A percentile compares a stretch with the other conserved stretches of the same genome.
phyloP scores from a whole-genome alignment of 306 rosid species.

The Dalbergia cultrata region DNA sequence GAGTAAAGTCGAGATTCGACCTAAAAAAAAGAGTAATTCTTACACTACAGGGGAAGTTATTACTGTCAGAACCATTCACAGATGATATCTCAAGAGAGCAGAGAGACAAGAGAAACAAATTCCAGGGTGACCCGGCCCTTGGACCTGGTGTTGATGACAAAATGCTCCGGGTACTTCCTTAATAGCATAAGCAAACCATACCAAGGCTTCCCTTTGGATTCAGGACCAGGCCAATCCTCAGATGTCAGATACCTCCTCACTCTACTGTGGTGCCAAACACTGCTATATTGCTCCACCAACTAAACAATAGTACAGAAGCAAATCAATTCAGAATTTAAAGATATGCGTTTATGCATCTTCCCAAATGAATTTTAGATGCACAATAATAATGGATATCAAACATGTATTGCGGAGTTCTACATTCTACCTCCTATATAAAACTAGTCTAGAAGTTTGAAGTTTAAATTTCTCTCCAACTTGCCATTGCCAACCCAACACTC shows the following conservation, averaged over 20 bases:
- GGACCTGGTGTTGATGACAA: slow-evolving; percentile 96
- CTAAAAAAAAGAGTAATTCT: background rate
- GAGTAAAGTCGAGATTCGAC: background rate
- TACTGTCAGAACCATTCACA: background rate
- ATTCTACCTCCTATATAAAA: slow-evolving; percentile 1
- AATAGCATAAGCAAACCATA: slow-evolving; percentile 91
- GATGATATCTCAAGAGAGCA: slow-evolving; percentile 64
- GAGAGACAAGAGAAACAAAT: slow-evolving; percentile 94
- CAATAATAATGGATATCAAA: slow-evolving; percentile 24
- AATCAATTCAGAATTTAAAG: slow-evolving; percentile 22
- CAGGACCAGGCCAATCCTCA: slow-evolving; percentile 89
- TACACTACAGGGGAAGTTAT: slow-evolving; percentile 15
- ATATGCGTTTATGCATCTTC: background rate
- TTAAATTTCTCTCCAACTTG: background rate
- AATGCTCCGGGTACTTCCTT: slow-evolving; percentile 98
- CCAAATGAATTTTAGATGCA: slow-evolving; percentile 26
- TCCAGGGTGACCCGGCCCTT: slow-evolving; percentile 85
- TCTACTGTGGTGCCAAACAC: slow-evolving; percentile 87
- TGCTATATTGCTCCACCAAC: slow-evolving; percentile 83
- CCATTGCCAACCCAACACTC: too few relatives aligned
- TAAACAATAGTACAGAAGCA: slow-evolving; percentile 42
- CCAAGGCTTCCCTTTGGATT: slow-evolving; percentile 98
- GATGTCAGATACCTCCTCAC: slow-evolving; percentile 90
- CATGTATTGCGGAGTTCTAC: background rate
- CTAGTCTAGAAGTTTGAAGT: background rate